Conservation (phyloP, 2,329 filamentous ascomycete species). For the Fusarium pseudonygamai region DNA sequence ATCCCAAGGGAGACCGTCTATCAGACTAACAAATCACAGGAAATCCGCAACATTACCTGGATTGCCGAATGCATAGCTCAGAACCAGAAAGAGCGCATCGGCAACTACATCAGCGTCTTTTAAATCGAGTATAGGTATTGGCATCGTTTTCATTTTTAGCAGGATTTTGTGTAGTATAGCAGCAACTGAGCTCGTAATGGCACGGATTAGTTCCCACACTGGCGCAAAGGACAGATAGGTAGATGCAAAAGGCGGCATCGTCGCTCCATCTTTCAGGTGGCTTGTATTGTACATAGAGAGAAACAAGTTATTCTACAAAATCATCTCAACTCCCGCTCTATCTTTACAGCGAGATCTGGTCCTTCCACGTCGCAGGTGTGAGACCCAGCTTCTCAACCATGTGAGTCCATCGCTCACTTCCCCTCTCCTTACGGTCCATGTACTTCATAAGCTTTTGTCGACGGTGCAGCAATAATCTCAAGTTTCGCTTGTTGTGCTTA, state of each 20-base stretch:
- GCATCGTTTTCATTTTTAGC: conserved; percentile 42
- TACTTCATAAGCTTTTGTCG: conserved; percentile 90
- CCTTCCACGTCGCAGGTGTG: conserved; percentile 88
- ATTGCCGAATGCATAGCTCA: conserved; percentile 99
- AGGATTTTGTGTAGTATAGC: conserved; percentile 57
- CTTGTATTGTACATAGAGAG: conserved; percentile 62
- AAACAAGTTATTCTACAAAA: conserved; percentile 56
- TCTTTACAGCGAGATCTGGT: conserved; percentile 71
- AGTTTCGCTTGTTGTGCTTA: conserved; percentile 92
- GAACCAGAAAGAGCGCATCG: conserved; percentile 98
- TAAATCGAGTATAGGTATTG: conserved; percentile 54
- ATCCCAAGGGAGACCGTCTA: not conserved
- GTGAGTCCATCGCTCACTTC: conserved; percentile 89
- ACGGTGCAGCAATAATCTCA: conserved; percentile 85
- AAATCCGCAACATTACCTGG: conserved; percentile 99
- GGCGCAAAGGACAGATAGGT: conserved; percentile 47
- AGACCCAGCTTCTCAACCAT: conserved; percentile 85
- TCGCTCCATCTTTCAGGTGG: conserved; percentile 44
- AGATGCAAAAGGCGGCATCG: conserved; percentile 42
- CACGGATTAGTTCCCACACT: conserved; percentile 45
- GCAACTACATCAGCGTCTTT: conserved; percentile 99
- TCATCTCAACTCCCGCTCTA: conserved; percentile 25
- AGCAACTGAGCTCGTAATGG: conserved; percentile 52
- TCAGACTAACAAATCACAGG: conserved; percentile 63
- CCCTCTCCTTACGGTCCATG: conserved; percentile 87